Base-by-base conservation (phyloP, 192 early-diverging fungal genomes). In the Rhizoclosmatium globosum region DNA sequence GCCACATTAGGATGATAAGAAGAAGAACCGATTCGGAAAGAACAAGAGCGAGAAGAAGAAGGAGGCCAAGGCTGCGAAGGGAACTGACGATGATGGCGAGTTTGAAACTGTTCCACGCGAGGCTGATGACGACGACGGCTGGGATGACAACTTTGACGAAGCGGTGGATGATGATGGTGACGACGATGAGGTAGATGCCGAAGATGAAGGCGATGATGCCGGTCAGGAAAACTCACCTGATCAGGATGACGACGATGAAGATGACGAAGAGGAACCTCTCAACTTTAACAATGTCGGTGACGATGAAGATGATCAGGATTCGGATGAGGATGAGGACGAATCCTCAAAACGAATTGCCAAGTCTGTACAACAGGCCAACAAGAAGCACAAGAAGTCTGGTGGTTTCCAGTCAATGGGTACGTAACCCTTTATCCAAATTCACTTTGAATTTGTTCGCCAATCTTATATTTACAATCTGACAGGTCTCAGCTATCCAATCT, bases 371-470 rank as follows among this genome's bases (percentile, higher is more conserved):
- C 83, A 88, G 17, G 92, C 92, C 2, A 98, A 97, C 84, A 88
- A 94, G 70, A 97, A 96, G 80, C 93, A 94, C 81, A 95, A 95
- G 74, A 99, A 99, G 78, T 97, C 95, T 0, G 97, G 97, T 44
- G 97, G 97, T 39, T 99, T 99, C 84, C 96, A 98, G 83, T 95
- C 95, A 4, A 97, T 99, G 96, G 97, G 78, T 79, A 41, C 59
- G 70, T 66, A 4, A 15, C 42, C 2, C 31, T 31, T 0, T 31
- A 48, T 50, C 11, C 3, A 31, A 31, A 31, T 31, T 31, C 31
- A 31, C 31, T 31, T 31, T 31, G 31, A 31, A 31, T 31, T 31
- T 31, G 31, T 31, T 31, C 31, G 31, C 31, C 21, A 68, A 6
- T 47, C 42, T 45, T 47, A 42, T 47, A 11, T 23, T 17, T 68